phyloP scores from a whole-genome alignment of 1,284 basidiomycete genomes.

The Cystobasidium slooffiae region DNA sequence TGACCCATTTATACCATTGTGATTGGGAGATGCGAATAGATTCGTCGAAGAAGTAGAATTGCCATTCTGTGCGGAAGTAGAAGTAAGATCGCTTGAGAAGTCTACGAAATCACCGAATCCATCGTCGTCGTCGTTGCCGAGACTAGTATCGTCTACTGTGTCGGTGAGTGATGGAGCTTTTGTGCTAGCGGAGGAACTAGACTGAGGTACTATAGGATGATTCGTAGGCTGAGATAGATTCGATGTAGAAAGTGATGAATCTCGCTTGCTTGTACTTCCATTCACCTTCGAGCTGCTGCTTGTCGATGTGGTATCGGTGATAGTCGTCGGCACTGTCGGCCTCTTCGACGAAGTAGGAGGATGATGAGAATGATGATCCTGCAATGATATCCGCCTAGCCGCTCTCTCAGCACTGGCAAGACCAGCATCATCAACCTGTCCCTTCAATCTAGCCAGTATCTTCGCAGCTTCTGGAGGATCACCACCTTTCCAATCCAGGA shows the following conservation, averaged over 20 bases:
- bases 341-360: not conserved
- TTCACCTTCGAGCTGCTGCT: not conserved
- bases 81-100: constrained; percentile 57
- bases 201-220: constrained; percentile 51
- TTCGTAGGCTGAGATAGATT: constrained; percentile 54
- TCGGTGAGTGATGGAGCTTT: constrained; percentile 46
- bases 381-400: constrained; percentile 4
- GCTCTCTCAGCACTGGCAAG: constrained; percentile 20
- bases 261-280: not conserved
- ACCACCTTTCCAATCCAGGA: constrained; percentile 45
- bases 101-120: constrained; percentile 90
- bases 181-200: constrained; percentile 35
- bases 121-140: constrained; percentile 56
- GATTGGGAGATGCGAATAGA: not conserved
- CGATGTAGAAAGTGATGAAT: constrained; percentile 51
- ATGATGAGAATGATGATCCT: not conserved
- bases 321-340: no score
- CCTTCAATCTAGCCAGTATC: constrained; percentile 49
- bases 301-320: no score
- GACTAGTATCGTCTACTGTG: not conserved
- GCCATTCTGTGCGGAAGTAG: not conserved
- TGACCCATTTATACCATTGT: not conserved
- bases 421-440: constrained; percentile 11
- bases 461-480: constrained; percentile 6
- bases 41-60: constrained; percentile 3